phyloP scores from a whole-genome alignment of 2,329 filamentous ascomycete genomes.

The Ophiostoma triangulosporum region DNA sequence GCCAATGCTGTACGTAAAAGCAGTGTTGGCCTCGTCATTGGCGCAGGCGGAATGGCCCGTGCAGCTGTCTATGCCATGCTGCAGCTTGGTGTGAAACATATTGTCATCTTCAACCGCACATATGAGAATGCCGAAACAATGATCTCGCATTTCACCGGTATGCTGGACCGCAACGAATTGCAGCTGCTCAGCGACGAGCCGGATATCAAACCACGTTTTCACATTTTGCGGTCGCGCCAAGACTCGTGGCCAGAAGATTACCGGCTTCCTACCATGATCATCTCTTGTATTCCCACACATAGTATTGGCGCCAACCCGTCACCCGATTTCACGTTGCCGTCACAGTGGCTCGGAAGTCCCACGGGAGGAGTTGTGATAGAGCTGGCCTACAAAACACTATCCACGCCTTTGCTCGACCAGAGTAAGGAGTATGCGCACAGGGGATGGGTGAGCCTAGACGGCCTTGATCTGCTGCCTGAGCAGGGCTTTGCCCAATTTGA shows the following conservation, averaged over 20 bases:
- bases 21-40: conserved; percentile 42
- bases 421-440: conserved; percentile 39
- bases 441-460: conserved; percentile 59
- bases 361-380: conserved; percentile 63
- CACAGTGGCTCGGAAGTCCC: conserved; percentile 53
- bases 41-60: conserved; percentile 58
- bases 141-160: conserved; percentile 51
- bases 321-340: conserved; percentile 55
- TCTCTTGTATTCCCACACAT: conserved; percentile 60
- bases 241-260: conserved; percentile 49
- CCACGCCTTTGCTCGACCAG: conserved; percentile 54
- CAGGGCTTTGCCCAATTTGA: conserved; percentile 68
- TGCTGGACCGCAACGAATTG: conserved; percentile 24
- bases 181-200: conserved; percentile 14
- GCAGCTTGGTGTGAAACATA: conserved; percentile 56
- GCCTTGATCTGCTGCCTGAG: conserved; percentile 57
- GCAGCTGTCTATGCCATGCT: conserved; percentile 61
- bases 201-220: conserved; percentile 17
- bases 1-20: conserved; percentile 43
- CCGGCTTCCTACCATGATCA: conserved; percentile 55
- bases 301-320: conserved; percentile 44
- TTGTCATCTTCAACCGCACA: conserved; percentile 60
- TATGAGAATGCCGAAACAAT: conserved; percentile 45
- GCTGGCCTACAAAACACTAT: conserved; percentile 56
- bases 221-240: conserved; percentile 40